Percentiles rank a stretch among this genome's conserved stretches.
These are phyloP conservation scores for Torrubiella hemipterigena DNA, from an alignment of 2,329 filamentous ascomycete species.

Conservation along the genomic window DNA sequence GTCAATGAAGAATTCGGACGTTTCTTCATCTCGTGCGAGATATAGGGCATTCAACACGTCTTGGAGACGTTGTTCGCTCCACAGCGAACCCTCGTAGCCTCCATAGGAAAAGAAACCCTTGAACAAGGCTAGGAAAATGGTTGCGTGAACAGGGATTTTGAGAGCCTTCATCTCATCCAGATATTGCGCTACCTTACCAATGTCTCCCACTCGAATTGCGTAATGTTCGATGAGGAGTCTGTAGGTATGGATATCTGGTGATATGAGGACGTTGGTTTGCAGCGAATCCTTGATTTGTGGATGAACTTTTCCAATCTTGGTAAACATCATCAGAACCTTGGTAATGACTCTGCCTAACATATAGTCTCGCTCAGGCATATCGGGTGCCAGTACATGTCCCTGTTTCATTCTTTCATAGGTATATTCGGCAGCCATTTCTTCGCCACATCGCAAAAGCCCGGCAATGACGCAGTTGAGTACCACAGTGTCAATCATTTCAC, in stretches of 20 bases:
- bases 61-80: slow-evolving; percentile 60
- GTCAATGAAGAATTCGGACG: slow-evolving; percentile 37
- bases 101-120: slow-evolving; percentile 72
- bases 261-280: slow-evolving; percentile 54
- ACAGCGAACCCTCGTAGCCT: slow-evolving; percentile 48
- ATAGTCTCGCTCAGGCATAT: slow-evolving; percentile 32
- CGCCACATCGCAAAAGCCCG: slow-evolving; percentile 63
- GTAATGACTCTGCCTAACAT: slow-evolving; percentile 37
- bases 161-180: slow-evolving; percentile 71
- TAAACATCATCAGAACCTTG: slow-evolving; percentile 45
- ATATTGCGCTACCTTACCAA: slow-evolving; percentile 57
- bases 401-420: slow-evolving; percentile 78
- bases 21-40: slow-evolving; percentile 33
- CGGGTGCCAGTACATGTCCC: slow-evolving; percentile 29
- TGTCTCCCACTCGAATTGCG: slow-evolving; percentile 54
- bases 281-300: slow-evolving; percentile 38
- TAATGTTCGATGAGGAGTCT: slow-evolving; percentile 68
- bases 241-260: slow-evolving; percentile 70
- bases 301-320: slow-evolving; percentile 39
- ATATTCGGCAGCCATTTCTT: slow-evolving; percentile 64
- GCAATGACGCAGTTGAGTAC: slow-evolving; percentile 80
- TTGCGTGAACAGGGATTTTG: slow-evolving; percentile 56
- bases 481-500: slow-evolving; percentile 78
- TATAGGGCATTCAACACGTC: slow-evolving; percentile 56
- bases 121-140: slow-evolving; percentile 71